A percentile compares a stretch with the other conserved stretches of the same genome.
These are phyloP conservation scores for Termitomyces heimii DNA, from an alignment of 768 basidiomycete species.

Conservation along the genomic window DNA sequence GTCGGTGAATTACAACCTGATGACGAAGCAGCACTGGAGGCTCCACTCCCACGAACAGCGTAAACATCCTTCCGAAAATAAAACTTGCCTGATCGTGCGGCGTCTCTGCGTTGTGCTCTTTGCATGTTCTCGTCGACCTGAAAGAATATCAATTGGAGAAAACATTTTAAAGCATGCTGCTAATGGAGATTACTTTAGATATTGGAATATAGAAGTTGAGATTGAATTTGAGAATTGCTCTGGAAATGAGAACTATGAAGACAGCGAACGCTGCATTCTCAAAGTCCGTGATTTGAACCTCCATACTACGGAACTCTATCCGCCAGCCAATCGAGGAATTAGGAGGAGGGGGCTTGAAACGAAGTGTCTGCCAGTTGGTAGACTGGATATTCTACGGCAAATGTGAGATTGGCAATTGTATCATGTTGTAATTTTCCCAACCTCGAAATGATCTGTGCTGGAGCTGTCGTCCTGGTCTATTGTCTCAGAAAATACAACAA, in stretches of 20 bases:
- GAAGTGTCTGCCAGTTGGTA: conserved; percentile 98
- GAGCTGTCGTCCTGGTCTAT: conserved; percentile 84
- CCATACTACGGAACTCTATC: conserved; percentile 98
- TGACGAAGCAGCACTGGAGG: conserved; percentile 43
- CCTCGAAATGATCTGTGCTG: conserved; percentile 96
- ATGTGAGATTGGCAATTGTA: neutral
- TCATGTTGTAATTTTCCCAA: conserved; percentile 21
- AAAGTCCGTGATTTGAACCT: conserved; percentile 97
- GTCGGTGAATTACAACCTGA: conserved; percentile 33
- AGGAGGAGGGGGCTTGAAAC: conserved; percentile 97
- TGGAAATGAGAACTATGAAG: conserved; percentile 90
- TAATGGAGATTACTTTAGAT: conserved; percentile 60
- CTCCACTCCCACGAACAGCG: conserved; percentile 40
- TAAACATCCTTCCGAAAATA: conserved; percentile 88
- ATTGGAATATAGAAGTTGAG: conserved; percentile 97
- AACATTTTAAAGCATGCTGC: neutral
- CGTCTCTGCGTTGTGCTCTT: conserved; percentile 81
- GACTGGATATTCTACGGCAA: conserved; percentile 86
- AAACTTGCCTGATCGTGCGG: conserved; percentile 69
- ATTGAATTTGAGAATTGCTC: conserved; percentile 87
- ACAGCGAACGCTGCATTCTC: conserved; percentile 97
- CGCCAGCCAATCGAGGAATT: conserved; percentile 94
- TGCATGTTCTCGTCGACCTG: conserved; percentile 98
- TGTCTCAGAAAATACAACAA: conserved; percentile 92
- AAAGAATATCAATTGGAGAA: neutral